A percentile compares a stretch with the other conserved stretches of the same genome.
Evolutionary conservation across 148 eudicot genomes (phyloP).

Genomic region (Rhododendron molle): DNA sequence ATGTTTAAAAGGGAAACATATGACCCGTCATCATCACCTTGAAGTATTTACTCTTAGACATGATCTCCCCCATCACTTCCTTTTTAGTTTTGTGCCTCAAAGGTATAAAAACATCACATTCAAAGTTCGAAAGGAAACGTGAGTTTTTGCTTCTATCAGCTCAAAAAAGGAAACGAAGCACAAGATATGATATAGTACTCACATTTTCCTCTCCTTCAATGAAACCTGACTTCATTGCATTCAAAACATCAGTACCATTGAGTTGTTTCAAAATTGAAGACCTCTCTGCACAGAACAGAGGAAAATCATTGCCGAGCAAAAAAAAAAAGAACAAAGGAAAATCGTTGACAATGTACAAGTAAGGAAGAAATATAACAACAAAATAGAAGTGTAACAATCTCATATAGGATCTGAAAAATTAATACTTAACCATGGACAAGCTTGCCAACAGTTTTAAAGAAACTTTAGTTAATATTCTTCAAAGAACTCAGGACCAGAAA

Average conservation of each 20-base stretch:
- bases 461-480: neutral
- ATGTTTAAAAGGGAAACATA: neutral
- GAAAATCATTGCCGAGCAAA: neutral
- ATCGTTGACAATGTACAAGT: neutral
- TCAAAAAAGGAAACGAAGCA: neutral
- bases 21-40: conserved; percentile 43
- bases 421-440: neutral
- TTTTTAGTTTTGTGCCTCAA: conserved; percentile 78
- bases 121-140: neutral
- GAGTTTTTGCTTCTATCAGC: neutral
- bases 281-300: conserved; percentile 30
- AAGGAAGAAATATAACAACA: neutral
- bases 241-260: conserved; percentile 19
- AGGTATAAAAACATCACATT: conserved; percentile 16
- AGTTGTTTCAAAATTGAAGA: conserved; percentile 31
- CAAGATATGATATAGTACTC: conserved; percentile 18
- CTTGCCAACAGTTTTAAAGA: neutral
- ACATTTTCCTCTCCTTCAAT: conserved; percentile 57
- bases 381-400: neutral
- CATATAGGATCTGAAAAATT: too few relatives aligned
- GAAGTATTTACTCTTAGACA: conserved; percentile 77
- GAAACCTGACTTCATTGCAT: conserved; percentile 19
- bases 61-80: conserved; percentile 81
- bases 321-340: neutral
- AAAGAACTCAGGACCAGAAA: neutral